Conservation (phyloP, 805 yeast genomes). For the Blastobotrys mokoenaii region DNA sequence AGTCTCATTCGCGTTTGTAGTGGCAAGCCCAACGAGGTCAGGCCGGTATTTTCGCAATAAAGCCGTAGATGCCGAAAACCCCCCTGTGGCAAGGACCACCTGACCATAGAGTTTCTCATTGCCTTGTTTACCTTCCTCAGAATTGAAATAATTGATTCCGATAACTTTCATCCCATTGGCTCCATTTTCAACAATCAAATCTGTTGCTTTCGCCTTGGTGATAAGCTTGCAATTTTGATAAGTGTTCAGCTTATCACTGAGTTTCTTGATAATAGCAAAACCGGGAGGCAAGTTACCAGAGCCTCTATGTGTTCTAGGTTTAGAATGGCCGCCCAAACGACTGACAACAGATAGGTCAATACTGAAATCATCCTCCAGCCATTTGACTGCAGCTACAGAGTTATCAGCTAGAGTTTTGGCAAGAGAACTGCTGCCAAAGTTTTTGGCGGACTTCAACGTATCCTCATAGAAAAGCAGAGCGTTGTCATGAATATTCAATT, state of each 20-base stretch:
- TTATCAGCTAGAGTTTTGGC: slow-evolving; percentile 53
- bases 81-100: slow-evolving; percentile 57
- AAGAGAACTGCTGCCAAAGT: slow-evolving; percentile 48
- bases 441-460: slow-evolving; percentile 58
- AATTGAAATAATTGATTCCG: too few species aligned
- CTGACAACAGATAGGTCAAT: slow-evolving; percentile 60
- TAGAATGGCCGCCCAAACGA: slow-evolving; percentile 78
- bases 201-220: slow-evolving; percentile 37
- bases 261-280: slow-evolving; percentile 51
- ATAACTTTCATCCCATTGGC: slow-evolving; percentile 34
- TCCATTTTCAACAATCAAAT: slow-evolving; percentile 31
- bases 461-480: slow-evolving; percentile 55
- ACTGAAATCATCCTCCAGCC: slow-evolving; percentile 59
- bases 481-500: slow-evolving; percentile 36
- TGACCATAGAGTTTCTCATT: slow-evolving; percentile 39
- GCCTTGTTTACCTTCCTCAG: slow-evolving; percentile 29
- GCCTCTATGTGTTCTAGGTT: slow-evolving; percentile 76
- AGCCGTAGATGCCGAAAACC: slow-evolving; percentile 57
- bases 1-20: slow-evolving; percentile 55
- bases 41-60: slow-evolving; percentile 49
- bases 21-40: slow-evolving; percentile 46
- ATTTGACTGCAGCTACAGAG: slow-evolving; percentile 59
- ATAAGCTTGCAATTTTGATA: slow-evolving; percentile 14
- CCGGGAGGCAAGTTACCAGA: slow-evolving; percentile 58
- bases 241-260: slow-evolving; percentile 37